A percentile compares a stretch with the other conserved stretches of the same genome.
phyloP scores from a whole-genome alignment of 768 basidiomycete species.

The Trametopsis cervina region DNA sequence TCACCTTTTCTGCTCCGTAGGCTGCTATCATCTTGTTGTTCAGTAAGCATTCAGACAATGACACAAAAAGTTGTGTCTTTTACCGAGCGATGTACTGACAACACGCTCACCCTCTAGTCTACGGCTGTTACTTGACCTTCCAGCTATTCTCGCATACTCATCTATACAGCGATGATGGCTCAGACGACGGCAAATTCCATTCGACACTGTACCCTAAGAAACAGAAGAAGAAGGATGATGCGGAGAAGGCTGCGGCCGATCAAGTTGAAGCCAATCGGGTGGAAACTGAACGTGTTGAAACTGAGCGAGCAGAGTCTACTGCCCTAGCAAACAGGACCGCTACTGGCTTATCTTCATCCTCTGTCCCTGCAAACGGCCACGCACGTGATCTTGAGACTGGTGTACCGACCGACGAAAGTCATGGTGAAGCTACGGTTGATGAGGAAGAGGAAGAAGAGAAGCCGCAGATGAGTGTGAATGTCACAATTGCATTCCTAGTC shows the following conservation, averaged over 20 bases:
- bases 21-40: conserved; percentile 73
- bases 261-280: neutral
- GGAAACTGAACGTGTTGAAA: too few species aligned
- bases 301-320: too few species aligned
- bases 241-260: neutral
- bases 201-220: neutral
- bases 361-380: too few species aligned
- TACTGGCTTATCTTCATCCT: too few species aligned
- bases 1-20: conserved; percentile 26
- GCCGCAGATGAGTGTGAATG: conserved; percentile 51
- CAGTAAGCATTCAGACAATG: conserved; percentile 37
- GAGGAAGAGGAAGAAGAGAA: conserved; percentile 37
- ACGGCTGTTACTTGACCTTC: conserved; percentile 68
- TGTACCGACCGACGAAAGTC: conserved; percentile 1
- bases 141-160: conserved; percentile 74
- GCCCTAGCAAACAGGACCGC: too few species aligned
- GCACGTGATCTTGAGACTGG: too few species aligned
- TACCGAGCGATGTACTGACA: too few species aligned
- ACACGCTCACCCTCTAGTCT: conserved; percentile 38
- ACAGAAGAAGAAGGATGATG: neutral
- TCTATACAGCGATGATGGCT: conserved; percentile 44
- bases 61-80: too few species aligned
- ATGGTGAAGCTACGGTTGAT: conserved; percentile 12
- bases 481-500: conserved; percentile 49
- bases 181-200: conserved; percentile 5